These are phyloP conservation scores for Opeltia flavorubescens DNA, from an alignment of 495 filamentous ascomycete species.

Conservation along the genomic window DNA sequence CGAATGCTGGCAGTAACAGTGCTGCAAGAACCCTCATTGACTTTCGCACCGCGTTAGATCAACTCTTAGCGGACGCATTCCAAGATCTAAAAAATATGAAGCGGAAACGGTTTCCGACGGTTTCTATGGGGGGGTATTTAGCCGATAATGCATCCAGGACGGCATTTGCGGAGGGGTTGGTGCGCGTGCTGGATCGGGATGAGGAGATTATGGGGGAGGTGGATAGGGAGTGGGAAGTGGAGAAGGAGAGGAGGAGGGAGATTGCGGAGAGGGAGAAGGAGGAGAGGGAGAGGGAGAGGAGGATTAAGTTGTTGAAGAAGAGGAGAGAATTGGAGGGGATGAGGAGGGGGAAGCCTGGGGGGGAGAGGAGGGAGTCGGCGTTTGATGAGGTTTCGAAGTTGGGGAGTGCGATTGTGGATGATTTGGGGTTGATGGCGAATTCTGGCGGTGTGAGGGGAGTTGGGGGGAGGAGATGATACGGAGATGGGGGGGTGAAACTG, in stretches of 20 bases:
- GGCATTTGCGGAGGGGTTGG: conserved; percentile 25
- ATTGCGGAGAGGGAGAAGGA: background rate
- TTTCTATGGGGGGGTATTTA: conserved; percentile 19
- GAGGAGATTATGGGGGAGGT: background rate
- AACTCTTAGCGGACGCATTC: conserved; percentile 10
- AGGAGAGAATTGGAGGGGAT: background rate
- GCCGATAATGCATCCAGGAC: conserved; percentile 26
- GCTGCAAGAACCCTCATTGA: conserved; percentile 28
- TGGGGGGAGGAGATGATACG: background rate
- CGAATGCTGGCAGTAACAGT: conserved; percentile 9
- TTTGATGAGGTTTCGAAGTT: conserved; percentile 6
- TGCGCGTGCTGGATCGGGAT: conserved; percentile 24
- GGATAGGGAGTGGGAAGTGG: background rate
- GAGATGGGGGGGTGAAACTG: background rate
- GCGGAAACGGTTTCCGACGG: background rate
- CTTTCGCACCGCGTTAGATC: conserved; percentile 29
- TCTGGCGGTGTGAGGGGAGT: background rate
- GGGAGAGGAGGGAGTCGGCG: background rate
- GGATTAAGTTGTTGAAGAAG: background rate
- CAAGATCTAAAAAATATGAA: conserved; percentile 10
- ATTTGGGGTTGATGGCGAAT: background rate
- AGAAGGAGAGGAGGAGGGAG: background rate
- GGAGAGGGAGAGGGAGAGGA: background rate
- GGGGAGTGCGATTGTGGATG: background rate
- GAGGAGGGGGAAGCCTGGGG: background rate